phyloP scores from a whole-genome alignment of 768 basidiomycete genomes.

The Termitomyces eurrhizus region DNA sequence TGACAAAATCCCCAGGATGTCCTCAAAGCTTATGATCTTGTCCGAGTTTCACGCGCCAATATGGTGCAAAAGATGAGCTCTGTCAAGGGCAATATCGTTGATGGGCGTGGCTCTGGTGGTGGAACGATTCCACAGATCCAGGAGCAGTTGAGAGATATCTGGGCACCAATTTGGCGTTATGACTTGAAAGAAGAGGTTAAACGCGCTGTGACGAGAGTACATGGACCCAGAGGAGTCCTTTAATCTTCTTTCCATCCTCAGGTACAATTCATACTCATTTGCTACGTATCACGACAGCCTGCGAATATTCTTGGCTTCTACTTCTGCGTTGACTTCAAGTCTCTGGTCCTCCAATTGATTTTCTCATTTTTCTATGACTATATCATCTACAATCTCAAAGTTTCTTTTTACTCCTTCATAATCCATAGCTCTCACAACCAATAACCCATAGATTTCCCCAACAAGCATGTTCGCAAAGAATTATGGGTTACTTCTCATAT shows the following conservation, averaged over 20 bases:
- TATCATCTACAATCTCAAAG: no score
- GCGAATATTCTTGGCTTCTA: no score
- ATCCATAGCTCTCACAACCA: no score
- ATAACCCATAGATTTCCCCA: no score
- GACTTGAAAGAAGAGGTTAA: conserved; percentile 39
- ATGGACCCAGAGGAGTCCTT: conserved; percentile 6
- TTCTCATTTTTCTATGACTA: no score
- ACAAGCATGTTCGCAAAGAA: no score
- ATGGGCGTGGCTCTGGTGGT: conserved; percentile 32
- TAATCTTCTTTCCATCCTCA: neutral
- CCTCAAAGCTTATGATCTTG: conserved; percentile 39
- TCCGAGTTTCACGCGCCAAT: conserved; percentile 46
- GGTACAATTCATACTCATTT: no score
- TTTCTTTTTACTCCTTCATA: no score
- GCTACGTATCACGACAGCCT: no score
- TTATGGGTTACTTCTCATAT: no score
- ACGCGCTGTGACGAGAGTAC: conserved; percentile 20
- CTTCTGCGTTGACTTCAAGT: no score
- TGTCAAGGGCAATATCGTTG: conserved; percentile 41
- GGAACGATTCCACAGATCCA: conserved; percentile 26
- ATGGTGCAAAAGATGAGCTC: conserved; percentile 41
- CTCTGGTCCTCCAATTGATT: no score
- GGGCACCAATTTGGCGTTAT: conserved; percentile 47
- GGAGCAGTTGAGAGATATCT: conserved; percentile 33
- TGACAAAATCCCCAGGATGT: conserved; percentile 29